Evolutionary conservation across 306 rosid genomes (phyloP).

Genomic region (Cyamopsis tetragonoloba): DNA sequence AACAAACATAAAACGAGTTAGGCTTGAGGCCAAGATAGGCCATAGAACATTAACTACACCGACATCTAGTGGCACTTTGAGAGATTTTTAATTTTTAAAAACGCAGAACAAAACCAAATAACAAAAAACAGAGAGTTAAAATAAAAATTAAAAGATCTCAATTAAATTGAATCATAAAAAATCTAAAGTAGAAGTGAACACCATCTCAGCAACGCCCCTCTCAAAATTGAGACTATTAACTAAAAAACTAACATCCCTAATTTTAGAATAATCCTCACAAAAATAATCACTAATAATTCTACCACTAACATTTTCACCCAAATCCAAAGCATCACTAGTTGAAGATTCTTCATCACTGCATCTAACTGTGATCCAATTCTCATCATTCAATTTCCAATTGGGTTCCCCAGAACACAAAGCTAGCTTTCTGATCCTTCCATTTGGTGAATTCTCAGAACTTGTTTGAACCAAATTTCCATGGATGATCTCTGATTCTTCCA

Average conservation of each 20-base stretch:
- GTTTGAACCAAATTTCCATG: slow-evolving; percentile 16
- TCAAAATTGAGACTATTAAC: slow-evolving; percentile 36
- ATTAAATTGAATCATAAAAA: slow-evolving; percentile 32
- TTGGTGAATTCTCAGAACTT: slow-evolving; percentile 22
- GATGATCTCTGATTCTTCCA: slow-evolving; percentile 42
- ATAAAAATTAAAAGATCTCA: not conserved
- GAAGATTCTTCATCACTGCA: slow-evolving; percentile 26
- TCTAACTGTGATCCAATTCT: slow-evolving; percentile 59
- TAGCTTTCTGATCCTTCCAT: slow-evolving; percentile 56
- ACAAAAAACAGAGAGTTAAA: too few species aligned
- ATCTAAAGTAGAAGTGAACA: slow-evolving; percentile 36
- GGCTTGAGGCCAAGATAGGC: slow-evolving; percentile 10
- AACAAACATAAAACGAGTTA: slow-evolving; percentile 33
- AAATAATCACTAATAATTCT: slow-evolving; percentile 23
- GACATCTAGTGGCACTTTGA: not conserved
- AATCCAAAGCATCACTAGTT: not conserved
- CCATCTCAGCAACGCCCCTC: slow-evolving; percentile 33
- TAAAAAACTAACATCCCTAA: slow-evolving; percentile 33
- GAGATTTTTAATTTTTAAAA: too few species aligned
- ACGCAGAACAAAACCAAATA: too few species aligned
- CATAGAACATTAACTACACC: slow-evolving; percentile 2
- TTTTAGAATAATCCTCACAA: slow-evolving; percentile 24
- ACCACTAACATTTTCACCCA: slow-evolving; percentile 23
- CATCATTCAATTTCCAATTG: slow-evolving; percentile 45
- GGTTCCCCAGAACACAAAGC: slow-evolving; percentile 50